Percentiles rank a stretch among this genome's conserved stretches.
Conservation (phyloP, 2,329 filamentous ascomycete genomes). For the Scopulariopsis brevicaulis region DNA sequence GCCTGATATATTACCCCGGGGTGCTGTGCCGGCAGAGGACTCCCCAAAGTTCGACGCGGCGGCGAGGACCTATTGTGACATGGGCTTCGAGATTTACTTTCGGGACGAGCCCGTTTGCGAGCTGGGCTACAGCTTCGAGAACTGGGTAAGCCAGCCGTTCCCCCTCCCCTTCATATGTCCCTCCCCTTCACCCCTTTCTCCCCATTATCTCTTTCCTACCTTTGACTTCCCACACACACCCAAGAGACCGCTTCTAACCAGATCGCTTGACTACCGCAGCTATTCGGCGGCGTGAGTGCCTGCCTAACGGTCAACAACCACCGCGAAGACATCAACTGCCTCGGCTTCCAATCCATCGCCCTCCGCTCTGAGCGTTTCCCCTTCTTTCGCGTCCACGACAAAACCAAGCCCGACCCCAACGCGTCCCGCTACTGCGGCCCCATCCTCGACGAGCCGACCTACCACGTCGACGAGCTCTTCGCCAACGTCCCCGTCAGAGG, state of each 20-base stretch:
- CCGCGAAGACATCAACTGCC: neutral
- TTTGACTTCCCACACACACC: too few relatives aligned
- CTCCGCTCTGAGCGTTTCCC: neutral
- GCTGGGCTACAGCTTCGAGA: constrained; percentile 14
- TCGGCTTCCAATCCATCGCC: neutral
- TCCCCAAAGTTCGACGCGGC: neutral
- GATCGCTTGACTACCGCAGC: neutral
- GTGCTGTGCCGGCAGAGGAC: neutral
- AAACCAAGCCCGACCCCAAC: constrained; percentile 6
- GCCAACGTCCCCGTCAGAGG: constrained; percentile 2
- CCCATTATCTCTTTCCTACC: neutral
- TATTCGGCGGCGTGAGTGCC: neutral
- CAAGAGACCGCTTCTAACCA: too few relatives aligned
- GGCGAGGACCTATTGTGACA: neutral
- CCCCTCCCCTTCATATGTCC: neutral
- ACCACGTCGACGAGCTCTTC: constrained; percentile 3
- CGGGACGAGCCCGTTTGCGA: constrained; percentile 12
- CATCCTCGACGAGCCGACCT: neutral
- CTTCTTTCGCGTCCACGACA: neutral
- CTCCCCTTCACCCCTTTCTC: neutral
- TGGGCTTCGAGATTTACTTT: constrained; percentile 11
- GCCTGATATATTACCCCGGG: neutral
- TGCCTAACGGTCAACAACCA: neutral
- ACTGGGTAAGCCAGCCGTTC: constrained; percentile 9
- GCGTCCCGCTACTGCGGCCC: constrained; percentile 3